Percentiles rank a stretch among this genome's conserved stretches.
phyloP scores from a whole-genome alignment of 768 basidiomycete species.

The Boletus reticuloceps region DNA sequence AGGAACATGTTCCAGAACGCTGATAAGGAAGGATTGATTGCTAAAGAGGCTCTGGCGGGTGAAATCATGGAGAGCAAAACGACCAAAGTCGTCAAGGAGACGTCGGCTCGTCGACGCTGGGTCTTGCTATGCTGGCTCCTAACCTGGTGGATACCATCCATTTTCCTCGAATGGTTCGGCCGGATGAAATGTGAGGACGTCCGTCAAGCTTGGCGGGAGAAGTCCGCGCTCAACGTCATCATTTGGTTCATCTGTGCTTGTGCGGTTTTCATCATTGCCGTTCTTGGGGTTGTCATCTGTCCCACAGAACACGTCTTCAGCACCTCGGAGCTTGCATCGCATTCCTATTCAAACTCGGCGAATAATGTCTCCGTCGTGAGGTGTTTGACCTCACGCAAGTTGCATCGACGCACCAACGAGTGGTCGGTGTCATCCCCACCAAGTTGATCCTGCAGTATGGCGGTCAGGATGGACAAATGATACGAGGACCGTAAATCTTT shows the following conservation, averaged over 20 bases:
- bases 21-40: too few relatives aligned
- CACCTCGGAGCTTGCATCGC: too few relatives aligned
- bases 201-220: slow-evolving; percentile 96
- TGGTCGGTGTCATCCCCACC: slow-evolving; percentile 68
- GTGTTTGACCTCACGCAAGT: slow-evolving; percentile 83
- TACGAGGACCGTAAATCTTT: too few relatives aligned
- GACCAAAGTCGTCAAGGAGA: slow-evolving; percentile 82
- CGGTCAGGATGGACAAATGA: slow-evolving; percentile 46
- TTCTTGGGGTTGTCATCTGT: slow-evolving; percentile 24
- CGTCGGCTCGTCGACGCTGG: slow-evolving; percentile 81
- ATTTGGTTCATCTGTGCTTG: slow-evolving; percentile 92
- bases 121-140: slow-evolving; percentile 82
- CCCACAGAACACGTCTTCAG: too few relatives aligned
- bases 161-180: slow-evolving; percentile 66
- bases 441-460: slow-evolving; percentile 84
- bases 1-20: too few relatives aligned
- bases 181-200: slow-evolving; percentile 95
- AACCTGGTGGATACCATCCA: slow-evolving; percentile 89
- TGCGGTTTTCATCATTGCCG: slow-evolving; percentile 89
- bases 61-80: slow-evolving; percentile 51
- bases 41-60: too few relatives aligned
- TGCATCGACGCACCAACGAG: slow-evolving; percentile 58
- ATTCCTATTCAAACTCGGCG: slow-evolving; percentile 45
- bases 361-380: slow-evolving; percentile 89
- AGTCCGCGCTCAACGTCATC: slow-evolving; percentile 89